Conservation (phyloP, 2,329 filamentous ascomycete genomes). For the Colletotrichum truncatum region DNA sequence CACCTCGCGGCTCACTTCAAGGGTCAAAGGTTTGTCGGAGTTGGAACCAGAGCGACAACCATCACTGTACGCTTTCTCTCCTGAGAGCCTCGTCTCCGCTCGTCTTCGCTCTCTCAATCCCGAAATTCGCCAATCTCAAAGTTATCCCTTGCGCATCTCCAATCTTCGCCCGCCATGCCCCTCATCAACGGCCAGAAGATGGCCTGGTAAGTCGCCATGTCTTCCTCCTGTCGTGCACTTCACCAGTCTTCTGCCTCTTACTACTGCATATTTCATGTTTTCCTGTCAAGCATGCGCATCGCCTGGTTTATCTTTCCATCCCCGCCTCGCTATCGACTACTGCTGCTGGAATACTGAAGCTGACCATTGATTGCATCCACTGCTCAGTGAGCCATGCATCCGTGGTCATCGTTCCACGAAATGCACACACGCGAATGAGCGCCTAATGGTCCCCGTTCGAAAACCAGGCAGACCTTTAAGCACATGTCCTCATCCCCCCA, state of each 20-base stretch:
- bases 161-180: conserved; percentile 60
- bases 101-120: neutral
- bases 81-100: neutral
- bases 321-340: conserved; percentile 5
- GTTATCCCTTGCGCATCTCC: neutral
- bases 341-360: conserved; percentile 3
- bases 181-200: conserved; percentile 77
- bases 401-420: conserved; percentile 80
- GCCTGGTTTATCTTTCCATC: neutral
- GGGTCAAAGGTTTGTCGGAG: conserved; percentile 21
- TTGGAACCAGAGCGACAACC: neutral
- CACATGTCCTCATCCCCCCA: conserved; percentile 72
- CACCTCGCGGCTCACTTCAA: conserved; percentile 24
- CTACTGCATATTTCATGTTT: conserved; percentile 4
- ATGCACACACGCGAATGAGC: conserved; percentile 74
- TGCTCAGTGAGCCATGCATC: conserved; percentile 74
- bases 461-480: conserved; percentile 78
- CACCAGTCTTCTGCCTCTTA: neutral
- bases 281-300: neutral
- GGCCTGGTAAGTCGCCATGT: conserved; percentile 68
- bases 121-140: neutral
- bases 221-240: conserved; percentile 7
- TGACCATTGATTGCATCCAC: conserved; percentile 28
- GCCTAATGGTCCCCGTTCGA: conserved; percentile 75
- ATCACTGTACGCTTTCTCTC: neutral